Conservation (phyloP, 2,329 filamentous ascomycete genomes). For the Anisogramma anomala region DNA sequence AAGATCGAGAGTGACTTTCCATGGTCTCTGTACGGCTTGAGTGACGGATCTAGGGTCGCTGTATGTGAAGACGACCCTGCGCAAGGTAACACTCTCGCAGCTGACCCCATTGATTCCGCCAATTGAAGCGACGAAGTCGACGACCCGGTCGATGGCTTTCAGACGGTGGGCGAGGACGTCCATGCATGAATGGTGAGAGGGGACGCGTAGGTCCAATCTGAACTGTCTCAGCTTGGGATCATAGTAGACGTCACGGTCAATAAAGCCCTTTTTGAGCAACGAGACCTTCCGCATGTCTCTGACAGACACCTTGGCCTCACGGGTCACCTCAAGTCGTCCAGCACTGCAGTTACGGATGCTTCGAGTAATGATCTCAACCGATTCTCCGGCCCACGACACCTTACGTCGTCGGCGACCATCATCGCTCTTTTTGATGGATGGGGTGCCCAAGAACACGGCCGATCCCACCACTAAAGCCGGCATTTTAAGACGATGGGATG, state of each 20-base stretch:
- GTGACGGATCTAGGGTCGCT: conserved; percentile 23
- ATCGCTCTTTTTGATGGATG: conserved; percentile 13
- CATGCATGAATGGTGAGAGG: conserved; percentile 48
- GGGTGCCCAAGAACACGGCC: conserved; percentile 27
- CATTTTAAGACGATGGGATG: conserved; percentile 33
- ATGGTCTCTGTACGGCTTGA: conserved; percentile 20
- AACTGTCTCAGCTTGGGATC: conserved; percentile 49
- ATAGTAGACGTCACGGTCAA: conserved; percentile 53
- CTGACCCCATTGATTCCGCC: conserved; percentile 42
- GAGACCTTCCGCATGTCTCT: conserved; percentile 41
- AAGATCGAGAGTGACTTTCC: conserved; percentile 49
- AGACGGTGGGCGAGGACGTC: conserved; percentile 48
- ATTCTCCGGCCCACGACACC: conserved; percentile 46
- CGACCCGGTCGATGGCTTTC: conserved; percentile 56
- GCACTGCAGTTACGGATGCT: conserved; percentile 21
- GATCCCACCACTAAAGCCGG: conserved; percentile 39
- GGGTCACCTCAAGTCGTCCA: conserved; percentile 27
- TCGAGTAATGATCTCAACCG: conserved; percentile 44
- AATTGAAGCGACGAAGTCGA: conserved; percentile 58
- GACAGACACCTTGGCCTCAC: conserved; percentile 45
- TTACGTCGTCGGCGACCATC: conserved; percentile 18
- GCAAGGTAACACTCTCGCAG: conserved; percentile 48
- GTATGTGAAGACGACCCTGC: conserved; percentile 60
- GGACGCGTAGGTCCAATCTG: conserved; percentile 45
- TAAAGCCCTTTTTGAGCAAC: conserved; percentile 39